Percentiles rank a stretch among this genome's conserved stretches.
Evolutionary conservation across 805 yeast species (phyloP).

Genomic region (Grigorovia jiainica): DNA sequence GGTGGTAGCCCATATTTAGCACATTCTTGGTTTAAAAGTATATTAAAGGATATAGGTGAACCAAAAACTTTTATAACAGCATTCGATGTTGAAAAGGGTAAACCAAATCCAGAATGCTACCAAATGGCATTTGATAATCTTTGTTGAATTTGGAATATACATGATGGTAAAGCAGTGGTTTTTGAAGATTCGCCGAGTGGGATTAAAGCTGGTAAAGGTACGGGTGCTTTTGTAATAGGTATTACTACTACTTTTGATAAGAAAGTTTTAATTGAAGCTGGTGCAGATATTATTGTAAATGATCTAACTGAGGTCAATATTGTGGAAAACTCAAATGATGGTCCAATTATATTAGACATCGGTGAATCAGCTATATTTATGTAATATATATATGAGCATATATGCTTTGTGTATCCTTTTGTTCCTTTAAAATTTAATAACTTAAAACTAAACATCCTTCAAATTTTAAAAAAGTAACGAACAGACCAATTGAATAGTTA

Average conservation of each 20-base stretch:
- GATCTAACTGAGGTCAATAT: slow-evolving; percentile 37
- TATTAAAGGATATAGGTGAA: slow-evolving; percentile 42
- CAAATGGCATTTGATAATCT: slow-evolving; percentile 46
- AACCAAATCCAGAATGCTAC: slow-evolving; percentile 79
- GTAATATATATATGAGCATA: too few relatives aligned
- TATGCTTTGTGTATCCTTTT: too few relatives aligned
- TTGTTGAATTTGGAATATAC: slow-evolving; percentile 28
- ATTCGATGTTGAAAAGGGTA: slow-evolving; percentile 59
- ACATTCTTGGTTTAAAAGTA: slow-evolving; percentile 51
- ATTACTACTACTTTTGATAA: slow-evolving; percentile 65
- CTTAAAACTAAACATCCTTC: too few relatives aligned
- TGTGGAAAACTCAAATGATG: slow-evolving; percentile 4
- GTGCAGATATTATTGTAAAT: slow-evolving; percentile 69
- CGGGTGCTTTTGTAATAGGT: slow-evolving; percentile 70
- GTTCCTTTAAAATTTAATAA: too few relatives aligned
- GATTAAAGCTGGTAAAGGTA: slow-evolving; percentile 63
- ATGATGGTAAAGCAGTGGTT: slow-evolving; percentile 37
- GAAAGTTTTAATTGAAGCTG: slow-evolving; percentile 52
- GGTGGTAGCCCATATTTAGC: slow-evolving; percentile 69
- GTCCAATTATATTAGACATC: slow-evolving; percentile 7
- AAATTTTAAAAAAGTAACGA: too few relatives aligned
- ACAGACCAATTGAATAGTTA: too few relatives aligned
- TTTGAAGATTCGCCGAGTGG: slow-evolving; percentile 88
- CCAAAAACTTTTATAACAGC: slow-evolving; percentile 77
- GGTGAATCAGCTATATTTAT: neutral